These are phyloP conservation scores for Cucumis melo DNA, from an alignment of 306 rosid genomes.

Conservation along the genomic window DNA sequence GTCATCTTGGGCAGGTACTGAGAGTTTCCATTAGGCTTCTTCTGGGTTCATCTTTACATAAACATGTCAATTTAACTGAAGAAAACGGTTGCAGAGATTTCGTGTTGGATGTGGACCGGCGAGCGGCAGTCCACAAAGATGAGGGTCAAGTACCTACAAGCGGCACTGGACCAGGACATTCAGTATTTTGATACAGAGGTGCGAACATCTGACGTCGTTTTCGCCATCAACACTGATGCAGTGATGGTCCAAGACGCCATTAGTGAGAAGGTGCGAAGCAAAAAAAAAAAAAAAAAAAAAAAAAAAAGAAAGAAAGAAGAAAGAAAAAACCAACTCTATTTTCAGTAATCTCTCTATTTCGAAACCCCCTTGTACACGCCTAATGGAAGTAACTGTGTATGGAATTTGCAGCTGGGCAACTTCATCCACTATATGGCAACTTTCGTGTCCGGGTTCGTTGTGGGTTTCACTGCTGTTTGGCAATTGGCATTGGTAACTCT, in stretches of 20 bases:
- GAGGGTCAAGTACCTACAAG: slow-evolving; percentile 90
- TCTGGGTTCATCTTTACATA: not conserved
- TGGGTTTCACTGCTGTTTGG: slow-evolving; percentile 97
- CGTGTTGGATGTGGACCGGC: slow-evolving; percentile 99
- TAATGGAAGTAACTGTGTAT: not conserved
- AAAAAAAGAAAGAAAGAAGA: too few species aligned
- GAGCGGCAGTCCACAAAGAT: slow-evolving; percentile 89
- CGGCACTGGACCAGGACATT: slow-evolving; percentile 84
- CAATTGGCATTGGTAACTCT: slow-evolving; percentile 90
- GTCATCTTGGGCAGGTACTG: slow-evolving; percentile 94
- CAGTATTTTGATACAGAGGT: slow-evolving; percentile 83
- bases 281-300: not conserved
- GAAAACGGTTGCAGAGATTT: slow-evolving; percentile 54
- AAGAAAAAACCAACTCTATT: not conserved
- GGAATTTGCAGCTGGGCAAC: slow-evolving; percentile 67
- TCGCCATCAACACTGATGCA: slow-evolving; percentile 80
- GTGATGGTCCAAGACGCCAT: slow-evolving; percentile 98
- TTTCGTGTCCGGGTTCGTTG: slow-evolving; percentile 87
- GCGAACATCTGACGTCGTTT: slow-evolving; percentile 89
- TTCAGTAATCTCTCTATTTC: not conserved
- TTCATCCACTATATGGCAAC: slow-evolving; percentile 97
- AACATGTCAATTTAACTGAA: not conserved
- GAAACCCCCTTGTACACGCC: not conserved
- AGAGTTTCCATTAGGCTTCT: not conserved
- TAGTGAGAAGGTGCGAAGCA: slow-evolving; percentile 73